Evolutionary conservation across 2,329 filamentous ascomycete genomes (phyloP), one percentile per base, ranked within the genome.

Genomic region (Ceratocystis huliohia): DNA sequence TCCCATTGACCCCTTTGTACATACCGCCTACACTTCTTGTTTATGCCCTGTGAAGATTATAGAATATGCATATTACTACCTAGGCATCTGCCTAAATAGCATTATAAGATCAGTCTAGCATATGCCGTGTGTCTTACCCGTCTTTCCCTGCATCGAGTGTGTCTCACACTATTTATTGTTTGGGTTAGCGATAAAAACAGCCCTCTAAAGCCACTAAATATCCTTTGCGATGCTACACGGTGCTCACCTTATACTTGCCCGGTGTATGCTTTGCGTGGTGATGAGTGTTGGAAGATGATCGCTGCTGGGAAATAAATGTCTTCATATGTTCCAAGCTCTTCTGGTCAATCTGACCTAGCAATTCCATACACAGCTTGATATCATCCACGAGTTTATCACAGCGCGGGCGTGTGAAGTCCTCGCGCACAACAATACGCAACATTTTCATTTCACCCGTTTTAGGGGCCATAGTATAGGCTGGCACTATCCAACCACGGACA

Each of bases 391-490:
- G 79, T 8, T 84, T 80, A 73, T 97, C 91, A 73, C 91, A 96
- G 48, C 92, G 83, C 70, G 81, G 85, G 75, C 88, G 86, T 61
- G 85, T 89, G 71, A 97, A 96, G 77, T 96, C 93, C 76, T 96
- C 93, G 63, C 93, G 85, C 3, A 96, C 89, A 0, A 97, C 93
- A 3, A 96, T 85, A 46, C 93, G 87, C 79, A 96, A 85, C 83
- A 97, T 87, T 82, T 96, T 95, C 73, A 96, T 81, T 70, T 85
- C 80, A 66, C 89, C 80, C 20, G 89, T 91, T 74, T 96, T 82
- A 20, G 92, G 92, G 0, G 93, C 93, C 93, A 96, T 96, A 48
- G 92, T 97, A 78, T 97, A 97, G 0, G 93, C 93, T 0, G 93
- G 93, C 0, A 96, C 89, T 37, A 96, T 88, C 93, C 93, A 97